Evolutionary conservation across 176 grass and related monocot genomes (phyloP).

Genomic region (Secale cereale): DNA sequence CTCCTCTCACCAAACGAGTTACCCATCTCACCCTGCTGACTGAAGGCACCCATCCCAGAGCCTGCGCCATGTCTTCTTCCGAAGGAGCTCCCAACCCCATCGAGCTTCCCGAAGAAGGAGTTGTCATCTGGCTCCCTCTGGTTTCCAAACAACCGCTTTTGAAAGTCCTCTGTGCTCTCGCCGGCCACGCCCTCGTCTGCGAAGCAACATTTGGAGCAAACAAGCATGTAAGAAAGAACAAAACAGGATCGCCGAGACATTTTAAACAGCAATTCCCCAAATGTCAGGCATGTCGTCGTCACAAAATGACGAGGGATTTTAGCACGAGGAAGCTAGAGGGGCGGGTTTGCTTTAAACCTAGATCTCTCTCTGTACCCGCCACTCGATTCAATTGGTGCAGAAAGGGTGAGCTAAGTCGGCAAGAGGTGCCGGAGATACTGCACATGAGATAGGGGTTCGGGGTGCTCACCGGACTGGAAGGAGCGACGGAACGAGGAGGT

Average conservation of each 20-base stretch:
- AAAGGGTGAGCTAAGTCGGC: not conserved
- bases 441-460: not conserved
- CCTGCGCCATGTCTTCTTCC: slow-evolving; percentile 16
- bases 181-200: not conserved
- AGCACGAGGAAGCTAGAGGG: not conserved
- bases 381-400: not conserved
- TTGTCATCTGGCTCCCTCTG: not conserved
- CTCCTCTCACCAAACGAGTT: slow-evolving; percentile 12
- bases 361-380: slow-evolving; percentile 15
- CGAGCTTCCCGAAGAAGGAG: slow-evolving; percentile 48
- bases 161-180: slow-evolving; percentile 42
- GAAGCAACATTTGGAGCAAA: slow-evolving; percentile 16
- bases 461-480: slow-evolving; percentile 34
- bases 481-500: slow-evolving; percentile 23
- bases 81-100: slow-evolving; percentile 31
- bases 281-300: not conserved
- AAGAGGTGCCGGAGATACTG: too few relatives aligned
- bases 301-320: not conserved
- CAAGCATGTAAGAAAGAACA: not conserved
- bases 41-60: slow-evolving; percentile 18
- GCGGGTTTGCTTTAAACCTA: not conserved
- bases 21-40: not conserved
- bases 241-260: not conserved
- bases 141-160: slow-evolving; percentile 39
- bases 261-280: slow-evolving; percentile 2